phyloP scores from a whole-genome alignment of 345 rosid genomes.

The Euphorbia peplus region DNA sequence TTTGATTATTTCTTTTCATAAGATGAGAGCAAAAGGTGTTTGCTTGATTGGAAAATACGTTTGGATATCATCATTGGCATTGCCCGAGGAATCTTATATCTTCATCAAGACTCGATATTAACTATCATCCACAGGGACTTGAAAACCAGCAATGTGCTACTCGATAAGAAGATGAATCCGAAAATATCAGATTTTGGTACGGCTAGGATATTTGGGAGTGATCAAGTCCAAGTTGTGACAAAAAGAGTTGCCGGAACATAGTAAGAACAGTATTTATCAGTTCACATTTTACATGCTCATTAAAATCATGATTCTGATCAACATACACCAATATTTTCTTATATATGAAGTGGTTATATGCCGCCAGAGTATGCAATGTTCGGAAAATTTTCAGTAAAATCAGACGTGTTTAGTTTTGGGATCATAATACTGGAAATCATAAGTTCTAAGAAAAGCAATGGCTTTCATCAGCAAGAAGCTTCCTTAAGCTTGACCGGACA shows the following conservation, averaged over 20 bases:
- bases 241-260: constrained; percentile 65
- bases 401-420: constrained; percentile 29
- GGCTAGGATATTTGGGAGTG: constrained; percentile 51
- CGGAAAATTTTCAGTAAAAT: constrained; percentile 23
- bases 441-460: constrained; percentile 13
- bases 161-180: constrained; percentile 46
- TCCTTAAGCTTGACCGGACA: constrained; percentile 10
- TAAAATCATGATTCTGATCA: no score
- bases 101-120: constrained; percentile 70
- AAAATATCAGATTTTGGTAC: constrained; percentile 69
- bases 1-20: no score
- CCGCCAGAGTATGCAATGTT: constrained; percentile 24
- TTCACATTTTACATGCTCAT: neutral
- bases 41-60: constrained; percentile 22
- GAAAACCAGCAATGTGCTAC: constrained; percentile 58
- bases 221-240: constrained; percentile 50
- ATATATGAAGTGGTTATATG: constrained; percentile 27
- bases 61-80: constrained; percentile 51
- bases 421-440: constrained; percentile 20
- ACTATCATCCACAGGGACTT: constrained; percentile 71
- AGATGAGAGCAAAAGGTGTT: neutral
- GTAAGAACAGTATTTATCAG: constrained; percentile 42
- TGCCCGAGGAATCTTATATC: constrained; percentile 66
- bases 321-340: neutral
- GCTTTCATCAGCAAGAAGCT: neutral